Conservation (phyloP, 2,329 filamentous ascomycete species). For the Colletotrichum chlorophyti region DNA sequence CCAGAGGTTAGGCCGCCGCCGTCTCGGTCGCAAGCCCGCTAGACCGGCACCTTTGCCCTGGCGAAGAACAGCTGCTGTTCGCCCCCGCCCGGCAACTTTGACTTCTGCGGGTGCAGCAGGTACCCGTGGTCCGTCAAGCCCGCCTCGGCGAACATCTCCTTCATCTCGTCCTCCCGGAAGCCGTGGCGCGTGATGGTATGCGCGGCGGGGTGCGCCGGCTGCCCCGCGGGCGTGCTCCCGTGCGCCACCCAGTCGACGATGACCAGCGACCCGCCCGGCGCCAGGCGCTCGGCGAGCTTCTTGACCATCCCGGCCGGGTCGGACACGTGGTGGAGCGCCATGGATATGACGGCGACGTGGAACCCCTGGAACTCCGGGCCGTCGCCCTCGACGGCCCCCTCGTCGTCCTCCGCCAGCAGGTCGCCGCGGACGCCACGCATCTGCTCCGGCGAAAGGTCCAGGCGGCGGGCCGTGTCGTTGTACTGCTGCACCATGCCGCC, state of each 20-base stretch:
- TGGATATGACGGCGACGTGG: conserved; percentile 40
- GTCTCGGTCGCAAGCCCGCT: no score
- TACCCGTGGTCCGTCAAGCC: neutral
- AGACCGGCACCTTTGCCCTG: neutral
- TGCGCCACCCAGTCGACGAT: conserved; percentile 34
- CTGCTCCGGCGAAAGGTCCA: conserved; percentile 30
- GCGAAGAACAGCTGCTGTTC: conserved; percentile 37
- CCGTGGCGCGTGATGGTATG: neutral
- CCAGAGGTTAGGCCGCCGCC: no score
- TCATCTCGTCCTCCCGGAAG: neutral
- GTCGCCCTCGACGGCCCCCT: conserved; percentile 6
- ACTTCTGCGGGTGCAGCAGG: neutral
- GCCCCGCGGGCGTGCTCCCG: neutral
- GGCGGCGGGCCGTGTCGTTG: conserved; percentile 35
- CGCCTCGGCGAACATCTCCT: neutral
- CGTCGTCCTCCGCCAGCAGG: conserved; percentile 32
- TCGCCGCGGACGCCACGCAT: conserved; percentile 39
- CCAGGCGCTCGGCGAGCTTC: conserved; percentile 36
- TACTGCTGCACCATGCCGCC: conserved; percentile 39
- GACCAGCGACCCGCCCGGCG: conserved; percentile 37
- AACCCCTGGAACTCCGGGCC: conserved; percentile 35
- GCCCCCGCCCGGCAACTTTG: conserved; percentile 34
- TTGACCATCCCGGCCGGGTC: conserved; percentile 35
- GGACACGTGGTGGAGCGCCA: conserved; percentile 43
- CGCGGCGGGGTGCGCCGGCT: neutral